These are phyloP conservation scores for Furcasterigmium furcatum DNA, from an alignment of 2,329 filamentous ascomycete species.

Conservation along the genomic window DNA sequence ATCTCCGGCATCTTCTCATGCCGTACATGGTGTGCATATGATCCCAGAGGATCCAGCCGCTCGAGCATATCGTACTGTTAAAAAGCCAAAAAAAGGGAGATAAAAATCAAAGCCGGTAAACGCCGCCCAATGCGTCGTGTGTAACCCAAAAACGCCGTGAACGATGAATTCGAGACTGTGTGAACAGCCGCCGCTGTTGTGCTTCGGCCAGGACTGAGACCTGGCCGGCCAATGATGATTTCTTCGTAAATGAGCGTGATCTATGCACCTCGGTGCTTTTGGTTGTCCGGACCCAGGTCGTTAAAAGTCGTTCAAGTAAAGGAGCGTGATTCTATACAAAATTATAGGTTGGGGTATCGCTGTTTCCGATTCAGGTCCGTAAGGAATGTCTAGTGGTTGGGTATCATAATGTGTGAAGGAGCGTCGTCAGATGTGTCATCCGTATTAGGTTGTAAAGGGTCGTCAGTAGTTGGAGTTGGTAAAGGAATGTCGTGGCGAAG, in stretches of 20 bases:
- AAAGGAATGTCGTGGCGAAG: conserved; percentile 10
- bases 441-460: not conserved
- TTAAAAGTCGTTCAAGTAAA: not conserved
- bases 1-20: too few species aligned
- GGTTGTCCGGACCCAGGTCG: conserved; percentile 1
- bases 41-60: too few species aligned
- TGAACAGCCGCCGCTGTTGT: conserved; percentile 5
- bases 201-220: too few species aligned
- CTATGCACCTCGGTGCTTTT: too few species aligned
- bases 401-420: not conserved
- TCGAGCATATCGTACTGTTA: too few species aligned
- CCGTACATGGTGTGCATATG: too few species aligned
- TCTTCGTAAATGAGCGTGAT: too few species aligned
- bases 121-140: conserved; percentile 7
- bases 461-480: not conserved
- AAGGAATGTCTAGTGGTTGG: conserved; percentile 1
- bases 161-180: too few species aligned
- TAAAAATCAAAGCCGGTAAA: conserved; percentile 10
- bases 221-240: too few species aligned
- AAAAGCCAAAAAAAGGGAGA: too few species aligned
- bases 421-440: not conserved
- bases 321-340: conserved; percentile 1
- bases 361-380: not conserved
- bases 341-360: conserved; percentile 2
- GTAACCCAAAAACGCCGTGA: conserved; percentile 8